These are phyloP conservation scores for Cucurbita moschata DNA, from an alignment of 306 rosid genomes.

Conservation along the genomic window DNA sequence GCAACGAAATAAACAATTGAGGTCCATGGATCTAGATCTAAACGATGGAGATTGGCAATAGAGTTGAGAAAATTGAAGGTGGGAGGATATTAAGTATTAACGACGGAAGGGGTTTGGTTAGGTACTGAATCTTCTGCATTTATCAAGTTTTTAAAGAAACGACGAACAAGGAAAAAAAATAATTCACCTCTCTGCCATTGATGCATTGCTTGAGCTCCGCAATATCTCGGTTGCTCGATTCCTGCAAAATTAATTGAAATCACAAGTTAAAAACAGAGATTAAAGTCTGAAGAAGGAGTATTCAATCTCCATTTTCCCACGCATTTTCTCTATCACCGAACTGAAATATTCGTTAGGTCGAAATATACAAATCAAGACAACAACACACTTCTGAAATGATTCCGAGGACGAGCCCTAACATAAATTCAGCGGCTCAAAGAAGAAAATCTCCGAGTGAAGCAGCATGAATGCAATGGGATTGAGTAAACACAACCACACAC, in stretches of 20 bases:
- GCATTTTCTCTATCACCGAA: background rate
- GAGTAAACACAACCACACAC: background rate
- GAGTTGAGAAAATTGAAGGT: background rate
- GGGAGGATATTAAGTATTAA: background rate
- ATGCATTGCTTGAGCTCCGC: constrained; percentile 55
- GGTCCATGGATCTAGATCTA: constrained; percentile 40
- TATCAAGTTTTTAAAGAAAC: background rate
- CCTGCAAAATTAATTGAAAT: constrained; percentile 19
- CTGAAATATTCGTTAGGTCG: background rate
- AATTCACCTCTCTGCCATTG: constrained; percentile 67
- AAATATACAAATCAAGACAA: background rate
- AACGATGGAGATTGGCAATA: constrained; percentile 26
- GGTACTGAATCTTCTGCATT: constrained; percentile 5
- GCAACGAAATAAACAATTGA: constrained; percentile 55
- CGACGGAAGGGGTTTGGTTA: constrained; percentile 10
- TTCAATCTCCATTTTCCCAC: background rate
- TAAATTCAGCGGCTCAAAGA: background rate
- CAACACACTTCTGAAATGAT: background rate
- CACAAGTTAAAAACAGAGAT: background rate
- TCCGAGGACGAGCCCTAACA: background rate
- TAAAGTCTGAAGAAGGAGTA: background rate
- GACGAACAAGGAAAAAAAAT: background rate
- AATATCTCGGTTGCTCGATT: constrained; percentile 27
- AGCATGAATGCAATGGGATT: background rate
- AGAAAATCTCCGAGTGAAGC: background rate